Conservation (phyloP, 176 grass and related monocot species). For the Zea luxurians region DNA sequence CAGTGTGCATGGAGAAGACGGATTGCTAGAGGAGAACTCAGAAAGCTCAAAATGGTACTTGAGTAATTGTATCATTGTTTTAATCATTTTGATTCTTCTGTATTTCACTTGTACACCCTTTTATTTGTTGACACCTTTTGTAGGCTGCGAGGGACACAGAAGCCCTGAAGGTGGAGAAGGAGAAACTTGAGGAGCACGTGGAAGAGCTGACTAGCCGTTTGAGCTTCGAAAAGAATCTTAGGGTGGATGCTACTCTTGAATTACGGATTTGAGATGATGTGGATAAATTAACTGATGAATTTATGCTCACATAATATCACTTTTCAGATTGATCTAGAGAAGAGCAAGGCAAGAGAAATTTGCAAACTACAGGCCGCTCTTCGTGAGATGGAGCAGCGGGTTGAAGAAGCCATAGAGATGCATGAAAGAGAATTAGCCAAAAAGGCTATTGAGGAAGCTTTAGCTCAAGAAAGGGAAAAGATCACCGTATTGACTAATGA, state of each 20-base stretch:
- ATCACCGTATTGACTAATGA: conserved; percentile 48
- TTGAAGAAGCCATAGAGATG: conserved; percentile 52
- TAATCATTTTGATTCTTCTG: conserved; percentile 29
- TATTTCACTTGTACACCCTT: conserved; percentile 26
- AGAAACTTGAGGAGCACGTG: conserved; percentile 66
- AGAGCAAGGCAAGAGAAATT: conserved; percentile 60
- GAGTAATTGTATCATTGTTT: conserved; percentile 10
- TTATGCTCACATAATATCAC: conserved; percentile 23
- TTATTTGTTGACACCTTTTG: conserved; percentile 26
- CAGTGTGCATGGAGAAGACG: conserved; percentile 80
- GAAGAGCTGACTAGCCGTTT: conserved; percentile 64
- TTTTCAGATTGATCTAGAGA: conserved; percentile 65
- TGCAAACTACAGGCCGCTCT: conserved; percentile 55
- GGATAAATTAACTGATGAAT: conserved; percentile 24
- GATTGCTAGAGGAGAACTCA: conserved; percentile 67
- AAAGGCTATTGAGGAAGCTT: conserved; percentile 61
- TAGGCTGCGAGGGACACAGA: conserved; percentile 80
- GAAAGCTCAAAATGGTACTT: conserved; percentile 82
- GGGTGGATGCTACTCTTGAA: conserved; percentile 45
- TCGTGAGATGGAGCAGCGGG: conserved; percentile 52
- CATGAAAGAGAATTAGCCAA: conserved; percentile 54
- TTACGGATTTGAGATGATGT: conserved; percentile 24
- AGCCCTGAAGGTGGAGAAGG: conserved; percentile 64
- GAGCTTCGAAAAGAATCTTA: conserved; percentile 60
- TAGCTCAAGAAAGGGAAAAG: conserved; percentile 62